Evolutionary conservation across 495 filamentous ascomycete species (phyloP), one percentile per base, ranked within the genome.

Genomic region (Daldinia childiae): DNA sequence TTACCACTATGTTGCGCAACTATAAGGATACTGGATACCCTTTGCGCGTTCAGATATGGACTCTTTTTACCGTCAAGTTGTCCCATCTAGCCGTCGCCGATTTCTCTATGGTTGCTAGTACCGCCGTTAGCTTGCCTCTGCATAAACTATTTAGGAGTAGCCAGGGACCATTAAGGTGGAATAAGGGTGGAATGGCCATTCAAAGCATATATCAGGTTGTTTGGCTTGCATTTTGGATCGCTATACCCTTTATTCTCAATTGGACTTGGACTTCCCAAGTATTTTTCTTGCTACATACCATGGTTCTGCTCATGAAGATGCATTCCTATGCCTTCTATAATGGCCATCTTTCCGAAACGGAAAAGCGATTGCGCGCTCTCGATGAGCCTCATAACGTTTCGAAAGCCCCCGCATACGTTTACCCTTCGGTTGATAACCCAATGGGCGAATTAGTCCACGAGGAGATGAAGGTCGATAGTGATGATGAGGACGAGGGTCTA

Each of bases 261-360:
- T 99, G 95, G 95, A 93, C 94, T 1, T 90, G 88, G 88, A 99
- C 95, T 6, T 91, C 95, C 27, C 95, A 99, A 76, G 95, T 98
- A 45, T 98, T 94, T 79, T 90, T 99, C 68, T 91, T 94, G 12
- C 87, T 99, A 15, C 95, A 99, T 77, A 90, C 93, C 39, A 86
- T 99, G 76, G 90, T 91, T 14, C 83, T 99, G 6, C 88, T 98
- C 27, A 99, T 99, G 95, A 99, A 99, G 82, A 93, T 99, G 85
- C 95, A 99, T 76, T 97, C 94, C 0, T 99, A 98, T 76, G 91
- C 93, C 27, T 98, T 98, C 81, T 99, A 99, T 82, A 97, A 95
- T 75, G 95, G 95, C 2, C 95, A 99, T 80, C 87, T 99, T 6
- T 93, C 90, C 65, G 91, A 94, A 74, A 96, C 92, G 0, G 87